phyloP scores from a whole-genome alignment of 1,284 basidiomycete species.

The Grifola frondosa region DNA sequence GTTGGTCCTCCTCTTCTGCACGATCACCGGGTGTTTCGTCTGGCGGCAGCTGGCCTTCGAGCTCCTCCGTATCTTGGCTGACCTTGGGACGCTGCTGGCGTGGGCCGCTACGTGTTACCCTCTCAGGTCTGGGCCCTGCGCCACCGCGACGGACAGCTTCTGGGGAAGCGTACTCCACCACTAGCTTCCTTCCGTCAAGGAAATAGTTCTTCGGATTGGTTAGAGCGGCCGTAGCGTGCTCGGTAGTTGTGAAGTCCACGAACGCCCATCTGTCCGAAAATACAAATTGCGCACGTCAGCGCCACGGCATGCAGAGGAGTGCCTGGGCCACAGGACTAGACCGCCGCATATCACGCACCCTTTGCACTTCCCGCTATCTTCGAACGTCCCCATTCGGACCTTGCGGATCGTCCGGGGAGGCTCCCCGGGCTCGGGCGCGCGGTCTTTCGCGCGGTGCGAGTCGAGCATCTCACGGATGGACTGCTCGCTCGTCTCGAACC shows the following conservation, averaged over 20 bases:
- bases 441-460: conserved; percentile 49
- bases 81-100: no score
- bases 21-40: not conserved
- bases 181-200: conserved; percentile 81
- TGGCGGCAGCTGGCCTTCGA: no score
- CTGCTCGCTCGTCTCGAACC: conserved; percentile 81
- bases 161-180: conserved; percentile 85
- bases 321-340: no score
- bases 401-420: conserved; percentile 60
- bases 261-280: conserved; percentile 79
- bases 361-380: conserved; percentile 93
- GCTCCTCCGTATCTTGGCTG: no score
- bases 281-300: conserved; percentile 2
- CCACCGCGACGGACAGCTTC: conserved; percentile 82
- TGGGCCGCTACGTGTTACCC: conserved; percentile 9
- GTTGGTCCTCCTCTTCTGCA: conserved; percentile 8
- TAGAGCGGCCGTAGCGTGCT: conserved; percentile 81
- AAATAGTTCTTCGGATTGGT: conserved; percentile 84
- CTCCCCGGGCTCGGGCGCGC: conserved; percentile 27
- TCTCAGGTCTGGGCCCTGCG: conserved; percentile 37
- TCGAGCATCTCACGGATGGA: conserved; percentile 74
- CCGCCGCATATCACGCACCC: conserved; percentile 65
- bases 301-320: no score
- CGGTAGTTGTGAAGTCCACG: conserved; percentile 82
- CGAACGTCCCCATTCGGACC: conserved; percentile 92